Conservation (phyloP, 2,329 filamentous ascomycete genomes). For the Colletotrichum noveboracense region DNA sequence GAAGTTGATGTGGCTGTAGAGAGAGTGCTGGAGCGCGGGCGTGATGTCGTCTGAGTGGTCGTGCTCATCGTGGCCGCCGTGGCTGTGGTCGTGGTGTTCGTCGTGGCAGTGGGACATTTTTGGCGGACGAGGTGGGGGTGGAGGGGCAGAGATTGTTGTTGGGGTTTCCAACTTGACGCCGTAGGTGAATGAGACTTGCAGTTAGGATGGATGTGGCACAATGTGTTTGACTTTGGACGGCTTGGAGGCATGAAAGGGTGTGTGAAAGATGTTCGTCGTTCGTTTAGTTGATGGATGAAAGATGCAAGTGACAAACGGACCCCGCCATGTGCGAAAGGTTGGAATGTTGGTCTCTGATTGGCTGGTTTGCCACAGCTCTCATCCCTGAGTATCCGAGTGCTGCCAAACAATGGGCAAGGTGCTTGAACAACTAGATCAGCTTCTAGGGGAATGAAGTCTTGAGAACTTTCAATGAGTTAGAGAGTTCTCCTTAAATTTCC, state of each 20-base stretch:
- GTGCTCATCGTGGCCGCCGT: slow-evolving; percentile 66
- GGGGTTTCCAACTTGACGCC: not conserved
- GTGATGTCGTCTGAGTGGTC: slow-evolving; percentile 93
- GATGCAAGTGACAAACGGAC: not conserved
- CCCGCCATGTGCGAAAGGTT: slow-evolving; percentile 1
- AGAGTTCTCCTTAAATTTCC: too few relatives aligned
- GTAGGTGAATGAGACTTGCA: too few relatives aligned
- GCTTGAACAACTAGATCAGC: not conserved
- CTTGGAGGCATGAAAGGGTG: not conserved
- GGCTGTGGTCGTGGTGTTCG: slow-evolving; percentile 55
- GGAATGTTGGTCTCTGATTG: not conserved
- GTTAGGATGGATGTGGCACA: not conserved
- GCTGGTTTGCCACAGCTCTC: not conserved
- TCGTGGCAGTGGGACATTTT: slow-evolving; percentile 55
- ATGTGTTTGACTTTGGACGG: not conserved
- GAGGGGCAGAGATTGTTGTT: not conserved
- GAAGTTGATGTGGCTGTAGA: slow-evolving; percentile 94
- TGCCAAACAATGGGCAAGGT: not conserved
- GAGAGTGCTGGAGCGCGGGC: slow-evolving; percentile 85
- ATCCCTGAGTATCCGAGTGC: not conserved
- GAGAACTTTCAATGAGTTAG: too few relatives aligned
- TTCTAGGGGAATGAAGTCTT: not conserved
- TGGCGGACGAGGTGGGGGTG: not conserved
- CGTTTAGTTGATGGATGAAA: not conserved
- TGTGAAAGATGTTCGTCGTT: not conserved